These are phyloP conservation scores for Coemansia sp. DNA, from an alignment of 192 early-diverging fungal species.

Conservation along the genomic window DNA sequence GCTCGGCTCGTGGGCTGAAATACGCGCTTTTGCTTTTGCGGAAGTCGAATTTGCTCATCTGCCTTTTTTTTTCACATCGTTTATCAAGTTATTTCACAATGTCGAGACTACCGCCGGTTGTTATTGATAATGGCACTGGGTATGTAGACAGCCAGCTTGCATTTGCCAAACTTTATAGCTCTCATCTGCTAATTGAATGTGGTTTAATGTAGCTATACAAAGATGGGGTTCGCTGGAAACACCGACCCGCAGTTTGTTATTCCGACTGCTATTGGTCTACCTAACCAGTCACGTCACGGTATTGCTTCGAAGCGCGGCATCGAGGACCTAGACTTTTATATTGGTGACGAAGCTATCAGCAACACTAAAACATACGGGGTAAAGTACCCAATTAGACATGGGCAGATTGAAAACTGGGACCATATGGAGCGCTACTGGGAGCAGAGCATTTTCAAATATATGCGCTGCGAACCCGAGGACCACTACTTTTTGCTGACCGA, in stretches of 20 bases:
- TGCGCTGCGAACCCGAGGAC: slow-evolving; percentile 98
- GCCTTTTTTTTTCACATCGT: not conserved
- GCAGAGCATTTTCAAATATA: slow-evolving; percentile 95
- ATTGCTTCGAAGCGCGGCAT: slow-evolving; percentile 93
- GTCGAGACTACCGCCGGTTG: slow-evolving; percentile 68
- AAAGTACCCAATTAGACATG: slow-evolving; percentile 93
- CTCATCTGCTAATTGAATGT: not conserved
- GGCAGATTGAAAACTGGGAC: slow-evolving; percentile 99
- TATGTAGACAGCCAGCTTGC: slow-evolving; percentile 34
- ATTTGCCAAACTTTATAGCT: not conserved
- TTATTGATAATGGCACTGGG: slow-evolving; percentile 99
- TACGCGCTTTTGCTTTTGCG: not conserved
- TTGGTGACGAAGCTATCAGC: slow-evolving; percentile 90
- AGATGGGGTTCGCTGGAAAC: slow-evolving; percentile 97
- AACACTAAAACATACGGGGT: slow-evolving; percentile 88
- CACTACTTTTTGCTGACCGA: slow-evolving; percentile 96
- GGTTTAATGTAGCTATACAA: slow-evolving; percentile 68
- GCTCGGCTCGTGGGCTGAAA: slow-evolving; percentile 6
- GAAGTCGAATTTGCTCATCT: not conserved
- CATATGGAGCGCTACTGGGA: slow-evolving; percentile 99
- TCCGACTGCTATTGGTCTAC: slow-evolving; percentile 83
- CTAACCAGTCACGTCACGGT: slow-evolving; percentile 60
- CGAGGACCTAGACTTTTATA: slow-evolving; percentile 96
- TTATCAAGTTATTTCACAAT: slow-evolving; percentile 12
- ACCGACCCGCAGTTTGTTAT: slow-evolving; percentile 96